These are phyloP conservation scores for Eucalyptus caleyi DNA, from an alignment of 345 rosid species.

Conservation along the genomic window DNA sequence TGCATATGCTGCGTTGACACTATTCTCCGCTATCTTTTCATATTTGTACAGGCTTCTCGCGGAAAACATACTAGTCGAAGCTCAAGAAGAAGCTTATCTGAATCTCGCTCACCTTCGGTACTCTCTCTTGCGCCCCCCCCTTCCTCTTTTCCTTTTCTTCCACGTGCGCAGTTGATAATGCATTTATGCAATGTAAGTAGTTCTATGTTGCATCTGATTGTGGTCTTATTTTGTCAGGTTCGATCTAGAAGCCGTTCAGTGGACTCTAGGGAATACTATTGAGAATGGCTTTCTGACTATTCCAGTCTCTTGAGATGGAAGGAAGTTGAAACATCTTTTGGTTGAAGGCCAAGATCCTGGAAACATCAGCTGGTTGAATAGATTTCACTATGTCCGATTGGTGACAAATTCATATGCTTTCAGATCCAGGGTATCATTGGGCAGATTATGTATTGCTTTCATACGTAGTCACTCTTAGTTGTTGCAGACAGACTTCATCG, in stretches of 20 bases:
- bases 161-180: not conserved
- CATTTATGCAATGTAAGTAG: not conserved
- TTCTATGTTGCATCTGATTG: not conserved
- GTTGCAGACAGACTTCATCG: not conserved
- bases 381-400: not conserved
- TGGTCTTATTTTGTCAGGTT: conserved; percentile 24
- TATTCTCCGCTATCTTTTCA: not conserved
- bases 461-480: not conserved
- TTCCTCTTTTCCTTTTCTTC: not conserved
- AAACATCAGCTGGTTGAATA: not conserved
- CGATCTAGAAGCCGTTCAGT: conserved; percentile 13
- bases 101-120: conserved; percentile 23
- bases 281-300: not conserved
- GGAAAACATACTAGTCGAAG: conserved; percentile 4
- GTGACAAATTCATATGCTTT: not conserved
- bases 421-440: not conserved
- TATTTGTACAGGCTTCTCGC: conserved; percentile 5
- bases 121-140: not conserved
- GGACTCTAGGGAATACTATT: not conserved
- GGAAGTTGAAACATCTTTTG: not conserved
- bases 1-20: not conserved
- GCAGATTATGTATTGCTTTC: not conserved
- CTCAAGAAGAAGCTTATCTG: conserved; percentile 2
- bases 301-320: not conserved
- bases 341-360: not conserved